phyloP scores from a whole-genome alignment of 176 grass and related monocot species.

The Carex myosuroides region DNA sequence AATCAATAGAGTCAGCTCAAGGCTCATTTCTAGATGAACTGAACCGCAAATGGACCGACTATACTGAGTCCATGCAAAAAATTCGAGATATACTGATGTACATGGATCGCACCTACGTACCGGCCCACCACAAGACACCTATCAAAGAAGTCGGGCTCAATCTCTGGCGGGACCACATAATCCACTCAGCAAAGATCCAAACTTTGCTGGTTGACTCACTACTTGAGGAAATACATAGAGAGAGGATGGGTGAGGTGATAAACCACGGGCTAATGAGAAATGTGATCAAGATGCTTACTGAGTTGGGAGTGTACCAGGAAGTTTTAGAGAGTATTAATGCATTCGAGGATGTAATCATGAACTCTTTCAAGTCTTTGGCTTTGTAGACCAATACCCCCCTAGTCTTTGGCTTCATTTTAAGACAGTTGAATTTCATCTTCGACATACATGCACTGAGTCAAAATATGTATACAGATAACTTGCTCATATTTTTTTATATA shows the following conservation, averaged over 20 bases:
- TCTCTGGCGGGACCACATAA: slow-evolving; percentile 69
- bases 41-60: slow-evolving; percentile 58
- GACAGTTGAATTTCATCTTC: too few species aligned
- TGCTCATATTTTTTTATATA: too few species aligned
- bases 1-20: slow-evolving; percentile 48
- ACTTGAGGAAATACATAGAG: slow-evolving; percentile 55
- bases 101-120: slow-evolving; percentile 64
- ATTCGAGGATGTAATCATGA: slow-evolving; percentile 64
- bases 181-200: slow-evolving; percentile 42
- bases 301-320: slow-evolving; percentile 74
- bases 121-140: slow-evolving; percentile 39
- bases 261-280: slow-evolving; percentile 69
- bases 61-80: slow-evolving; percentile 69
- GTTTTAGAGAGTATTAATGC: slow-evolving; percentile 73
- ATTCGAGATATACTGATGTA: slow-evolving; percentile 79
- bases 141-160: slow-evolving; percentile 67
- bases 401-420: too few species aligned
- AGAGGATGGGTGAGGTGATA: slow-evolving; percentile 65
- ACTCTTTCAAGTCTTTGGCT: slow-evolving; percentile 55
- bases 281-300: slow-evolving; percentile 71
- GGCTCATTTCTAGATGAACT: slow-evolving; percentile 56
- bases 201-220: slow-evolving; percentile 42
- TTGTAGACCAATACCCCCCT: too few species aligned
- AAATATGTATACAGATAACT: too few species aligned
- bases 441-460: too few species aligned